Base-by-base conservation (phyloP, 1,284 basidiomycete genomes). In the Chiua sp. region DNA sequence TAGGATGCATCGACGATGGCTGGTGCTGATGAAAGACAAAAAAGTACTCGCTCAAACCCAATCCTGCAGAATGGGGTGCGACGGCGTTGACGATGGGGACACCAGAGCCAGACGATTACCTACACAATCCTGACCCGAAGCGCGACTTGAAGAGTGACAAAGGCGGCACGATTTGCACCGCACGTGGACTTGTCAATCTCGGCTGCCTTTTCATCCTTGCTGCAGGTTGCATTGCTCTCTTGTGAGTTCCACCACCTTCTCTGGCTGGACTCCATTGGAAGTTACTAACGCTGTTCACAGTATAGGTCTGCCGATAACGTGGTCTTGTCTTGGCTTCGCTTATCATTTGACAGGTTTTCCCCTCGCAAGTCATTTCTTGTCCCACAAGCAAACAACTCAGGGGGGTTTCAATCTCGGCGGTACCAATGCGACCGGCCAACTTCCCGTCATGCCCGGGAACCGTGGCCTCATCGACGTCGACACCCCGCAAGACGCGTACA, bases 401-500 rank as follows among this genome's bases (percentile, higher is more conserved):
- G 79, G 78, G 0, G 80, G 75, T 2, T 82, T 79, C 70, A 83
- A 84, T 59, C 67, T 86, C 15, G 83, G 83, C 10, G 84, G 84
- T 7, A 82, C 79, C 66, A 85, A 85, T 53, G 73, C 76, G 2
- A 79, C 79, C 0, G 81, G 82, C 16, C 79, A 94, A 79, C 79
- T 93, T 26, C 85, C 91, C 22, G 75, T 75, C 28, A 86, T 95
- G 50, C 59, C 73, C 4, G 87, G 89, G 4, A 86, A 86, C 68
- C 88, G 86, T 68, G 87, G 85, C 5, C 77, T 94, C 56, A 88
- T 96, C 64, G 94, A 96, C 74, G 57, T 79, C 8, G 87, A 92
- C 59, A 96, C 94, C 0, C 93, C 93, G 3, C 59, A 78, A 23
- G 79, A 81, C 3, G 85, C 77, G 2, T 85, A 85, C 67, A 87